Evolutionary conservation across 257 asterid genomes (phyloP), one percentile per base, ranked within the genome.

Genomic region (Apocynum venetum): DNA sequence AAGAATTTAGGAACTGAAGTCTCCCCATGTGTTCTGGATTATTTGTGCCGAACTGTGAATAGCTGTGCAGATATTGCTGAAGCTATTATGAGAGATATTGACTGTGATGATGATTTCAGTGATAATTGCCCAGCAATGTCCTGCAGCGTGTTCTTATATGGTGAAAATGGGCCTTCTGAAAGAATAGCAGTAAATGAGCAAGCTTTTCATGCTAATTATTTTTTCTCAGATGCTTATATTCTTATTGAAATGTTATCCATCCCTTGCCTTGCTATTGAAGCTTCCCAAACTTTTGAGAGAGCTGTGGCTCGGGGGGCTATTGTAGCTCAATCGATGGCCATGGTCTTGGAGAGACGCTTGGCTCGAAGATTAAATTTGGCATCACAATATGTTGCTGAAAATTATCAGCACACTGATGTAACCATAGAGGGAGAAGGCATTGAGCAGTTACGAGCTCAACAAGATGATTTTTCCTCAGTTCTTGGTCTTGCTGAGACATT

Each of bases 281-380:
- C 97, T 76, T 89, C 97, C 81, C 97, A 91, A 84, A 89, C 93
- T 76, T 93, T 96, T 85, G 97, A 96, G 91, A 89, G 93, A 90
- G 96, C 95, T 77, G 92, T 96, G 75, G 93, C 92, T 73, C 92
- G 94, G 77, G 99, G 99, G 63, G 85, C 89, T 56, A 80, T 93
- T 81, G 82, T 77, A 85, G 88, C 97, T 77, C 97, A 89, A 80
- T 88, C 92, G 79, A 85, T 93, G 56, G 94, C 92, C 53, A 79
- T 88, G 82, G 96, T 87, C 77, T 82, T 96, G 91, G 97, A 96
- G 82, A 89, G 88, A 79, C 90, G 95, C 63, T 89, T 91, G 73
- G 82, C 95, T 60, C 86, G 86, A 78, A 87, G 80, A 76, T 76
- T 89, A 77, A 80, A 86, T 84, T 77, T 87, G 78, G 88, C 94